These are phyloP conservation scores for Aspergillus sp. DNA, from an alignment of 2,329 filamentous ascomycete species.

Conservation along the genomic window DNA sequence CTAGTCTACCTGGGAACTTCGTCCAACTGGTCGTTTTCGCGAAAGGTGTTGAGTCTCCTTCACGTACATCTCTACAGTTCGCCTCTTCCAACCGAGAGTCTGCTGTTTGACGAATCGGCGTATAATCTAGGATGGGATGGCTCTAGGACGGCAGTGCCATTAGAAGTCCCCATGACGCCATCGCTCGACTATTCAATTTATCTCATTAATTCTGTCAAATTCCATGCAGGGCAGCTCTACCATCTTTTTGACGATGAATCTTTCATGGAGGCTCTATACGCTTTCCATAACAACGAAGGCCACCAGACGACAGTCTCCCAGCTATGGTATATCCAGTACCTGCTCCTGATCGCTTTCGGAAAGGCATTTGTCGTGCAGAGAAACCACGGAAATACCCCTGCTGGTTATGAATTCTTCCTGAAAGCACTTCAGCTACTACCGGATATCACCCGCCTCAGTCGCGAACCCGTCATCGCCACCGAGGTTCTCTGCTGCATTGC, in stretches of 20 bases:
- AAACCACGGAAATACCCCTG: conserved; percentile 36
- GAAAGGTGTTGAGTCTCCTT: conserved; percentile 49
- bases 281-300: conserved; percentile 39
- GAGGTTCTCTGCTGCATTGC: conserved; percentile 54
- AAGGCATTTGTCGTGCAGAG: conserved; percentile 50
- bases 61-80: conserved; percentile 47
- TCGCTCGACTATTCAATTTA: conserved; percentile 50
- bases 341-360: conserved; percentile 55
- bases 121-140: conserved; percentile 55
- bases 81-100: conserved; percentile 41
- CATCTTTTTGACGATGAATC: conserved; percentile 53
- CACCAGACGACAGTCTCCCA: conserved; percentile 23
- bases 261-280: conserved; percentile 46
- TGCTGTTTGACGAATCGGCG: conserved; percentile 51
- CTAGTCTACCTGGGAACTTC: conserved; percentile 54
- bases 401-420: conserved; percentile 48
- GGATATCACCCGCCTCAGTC: conserved; percentile 38
- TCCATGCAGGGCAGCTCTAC: conserved; percentile 53
- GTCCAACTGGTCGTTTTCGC: conserved; percentile 56
- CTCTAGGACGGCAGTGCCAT: conserved; percentile 25
- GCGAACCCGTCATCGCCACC: conserved; percentile 45
- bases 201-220: conserved; percentile 55
- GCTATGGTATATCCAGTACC: conserved; percentile 54
- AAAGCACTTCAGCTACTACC: conserved; percentile 47
- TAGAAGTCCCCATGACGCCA: conserved; percentile 40